These are phyloP conservation scores for Rhodotorula toruloides DNA, from an alignment of 768 basidiomycete species.

Conservation along the genomic window DNA sequence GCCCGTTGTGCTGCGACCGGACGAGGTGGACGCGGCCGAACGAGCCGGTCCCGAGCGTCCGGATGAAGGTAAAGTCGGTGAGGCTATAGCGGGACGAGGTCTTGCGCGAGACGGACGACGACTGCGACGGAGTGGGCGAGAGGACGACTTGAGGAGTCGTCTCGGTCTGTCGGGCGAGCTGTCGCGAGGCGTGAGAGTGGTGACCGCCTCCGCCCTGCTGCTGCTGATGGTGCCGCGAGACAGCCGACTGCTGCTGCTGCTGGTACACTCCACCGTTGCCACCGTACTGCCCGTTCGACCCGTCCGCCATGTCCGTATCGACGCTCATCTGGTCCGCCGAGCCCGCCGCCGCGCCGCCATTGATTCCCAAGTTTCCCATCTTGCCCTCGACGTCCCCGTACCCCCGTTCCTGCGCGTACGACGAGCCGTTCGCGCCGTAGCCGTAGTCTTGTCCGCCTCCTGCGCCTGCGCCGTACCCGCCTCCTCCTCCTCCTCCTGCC, in stretches of 20 bases:
- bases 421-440: neutral
- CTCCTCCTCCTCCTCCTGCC: slow-evolving; percentile 3
- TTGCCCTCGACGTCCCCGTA: slow-evolving; percentile 33
- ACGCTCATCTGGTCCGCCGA: slow-evolving; percentile 25
- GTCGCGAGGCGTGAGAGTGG: slow-evolving; percentile 13
- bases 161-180: slow-evolving; percentile 17
- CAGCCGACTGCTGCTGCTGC: slow-evolving; percentile 6
- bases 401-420: slow-evolving; percentile 1
- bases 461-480: slow-evolving; percentile 5
- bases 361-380: slow-evolving; percentile 30
- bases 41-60: slow-evolving; percentile 72
- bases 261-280: slow-evolving; percentile 5
- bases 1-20: slow-evolving; percentile 51
- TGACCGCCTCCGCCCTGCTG: slow-evolving; percentile 1
- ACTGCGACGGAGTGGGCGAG: slow-evolving; percentile 39
- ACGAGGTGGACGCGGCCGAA: slow-evolving; percentile 93
- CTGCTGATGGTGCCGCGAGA: slow-evolving; percentile 2
- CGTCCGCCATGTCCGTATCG: slow-evolving; percentile 19
- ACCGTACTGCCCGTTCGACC: slow-evolving; percentile 7
- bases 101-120: slow-evolving; percentile 37
- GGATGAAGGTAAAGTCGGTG: slow-evolving; percentile 42
- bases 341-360: slow-evolving; percentile 9
- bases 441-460: slow-evolving; percentile 10
- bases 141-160: slow-evolving; percentile 18
- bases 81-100: slow-evolving; percentile 43